Evolutionary conservation across 306 rosid genomes (phyloP), one percentile per base, ranked within the genome.

Genomic region (Pueraria montana): DNA sequence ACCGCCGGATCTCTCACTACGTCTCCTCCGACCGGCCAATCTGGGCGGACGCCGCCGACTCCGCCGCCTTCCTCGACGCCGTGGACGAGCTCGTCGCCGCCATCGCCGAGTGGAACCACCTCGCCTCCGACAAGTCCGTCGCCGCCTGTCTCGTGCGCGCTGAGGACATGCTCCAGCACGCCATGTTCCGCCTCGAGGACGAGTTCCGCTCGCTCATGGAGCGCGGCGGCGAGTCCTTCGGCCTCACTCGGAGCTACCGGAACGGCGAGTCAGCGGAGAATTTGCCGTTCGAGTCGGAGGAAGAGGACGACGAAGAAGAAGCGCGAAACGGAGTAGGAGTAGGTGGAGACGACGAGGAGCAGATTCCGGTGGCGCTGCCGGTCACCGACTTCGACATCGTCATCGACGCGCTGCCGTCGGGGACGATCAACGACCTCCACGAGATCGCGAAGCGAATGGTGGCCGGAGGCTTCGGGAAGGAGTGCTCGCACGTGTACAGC

Each of bases 371-470:
- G 17, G 98, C 98, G 23, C 82, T 86, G 72, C 97, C 98, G 78
- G 86, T 96, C 17, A 77, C 90, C 0, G 89, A 94, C 73, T 94
- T 89, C 74, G 97, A 92, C 68, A 83, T 96, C 83, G 82, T 94
- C 27, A 90, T 96, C 38, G 99, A 96, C 12, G 94, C 97, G 56
- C 91, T 96, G 0, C 99, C 99, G 20, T 90, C 97, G 1, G 95
- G 84, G 4, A 92, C 93, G 2, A 84, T 92, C 85, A 88, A 87
- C 79, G 97, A 94, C 26, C 99, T 96, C 45, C 98, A 94, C 21
- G 97, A 96, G 76, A 96, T 96, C 50, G 97, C 97, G 64, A 91
- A 94, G 86, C 93, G 97, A 2, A 96, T 96, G 99, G 97, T 91
- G 52, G 91, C 93, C 5, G 97, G 95, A 1, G 94, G 97, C 8